phyloP scores from a whole-genome alignment of 176 grass and related monocot species.

The Puccinellia tenuiflora region DNA sequence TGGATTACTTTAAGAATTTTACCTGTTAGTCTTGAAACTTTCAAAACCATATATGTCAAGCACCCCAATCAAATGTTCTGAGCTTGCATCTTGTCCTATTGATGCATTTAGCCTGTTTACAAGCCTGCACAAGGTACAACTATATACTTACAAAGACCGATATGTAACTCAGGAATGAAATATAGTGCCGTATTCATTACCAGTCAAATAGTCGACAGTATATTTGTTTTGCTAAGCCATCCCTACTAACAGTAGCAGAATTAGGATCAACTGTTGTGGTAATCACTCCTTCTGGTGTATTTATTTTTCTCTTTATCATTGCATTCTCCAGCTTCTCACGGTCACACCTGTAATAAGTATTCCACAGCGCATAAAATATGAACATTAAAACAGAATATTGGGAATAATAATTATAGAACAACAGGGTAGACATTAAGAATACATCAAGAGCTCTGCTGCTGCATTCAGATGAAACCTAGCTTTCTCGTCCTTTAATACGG shows the following conservation, averaged over 20 bases:
- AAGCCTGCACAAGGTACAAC: conserved; percentile 53
- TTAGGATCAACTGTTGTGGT: conserved; percentile 82
- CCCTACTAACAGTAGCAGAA: conserved; percentile 81
- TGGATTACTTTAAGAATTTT: conserved; percentile 16
- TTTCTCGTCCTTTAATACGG: conserved; percentile 78
- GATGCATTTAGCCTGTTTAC: conserved; percentile 84
- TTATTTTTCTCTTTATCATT: conserved; percentile 76
- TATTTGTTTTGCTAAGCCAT: conserved; percentile 86
- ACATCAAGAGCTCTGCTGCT: conserved; percentile 86
- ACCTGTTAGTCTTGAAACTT: conserved; percentile 98
- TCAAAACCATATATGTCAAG: conserved; percentile 99
- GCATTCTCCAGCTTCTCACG: conserved; percentile 59
- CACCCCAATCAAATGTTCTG: conserved; percentile 68
- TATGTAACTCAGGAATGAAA: conserved; percentile 5
- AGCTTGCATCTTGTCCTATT: conserved; percentile 85
- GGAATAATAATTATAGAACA: background rate
- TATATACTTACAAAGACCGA: background rate
- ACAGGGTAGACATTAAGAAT: conserved; percentile 25
- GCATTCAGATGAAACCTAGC: conserved; percentile 80
- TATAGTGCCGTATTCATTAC: conserved; percentile 28
- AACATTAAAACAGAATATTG: background rate
- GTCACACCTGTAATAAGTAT: conserved; percentile 60
- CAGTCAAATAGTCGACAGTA: conserved; percentile 89
- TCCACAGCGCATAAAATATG: background rate
- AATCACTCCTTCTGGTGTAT: conserved; percentile 91